Conservation (phyloP, 805 yeast species). For the Wickerhamiella australiensis region DNA sequence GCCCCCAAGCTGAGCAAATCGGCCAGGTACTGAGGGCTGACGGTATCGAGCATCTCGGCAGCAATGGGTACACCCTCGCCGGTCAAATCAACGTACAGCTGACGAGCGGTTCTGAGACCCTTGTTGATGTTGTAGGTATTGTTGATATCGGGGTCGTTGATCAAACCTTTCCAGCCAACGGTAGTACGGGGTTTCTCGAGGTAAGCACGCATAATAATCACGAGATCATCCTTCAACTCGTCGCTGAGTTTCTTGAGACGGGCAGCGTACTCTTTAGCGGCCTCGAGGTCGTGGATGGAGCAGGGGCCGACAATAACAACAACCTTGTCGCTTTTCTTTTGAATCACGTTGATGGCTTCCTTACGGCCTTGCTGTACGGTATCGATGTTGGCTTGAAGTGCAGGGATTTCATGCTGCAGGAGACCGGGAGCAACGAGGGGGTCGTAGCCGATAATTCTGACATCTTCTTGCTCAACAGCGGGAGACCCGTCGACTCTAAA, state of each 20-base stretch:
- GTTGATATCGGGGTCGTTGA: conserved; percentile 92
- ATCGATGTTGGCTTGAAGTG: conserved; percentile 41
- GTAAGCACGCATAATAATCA: conserved; percentile 92
- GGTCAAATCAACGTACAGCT: conserved; percentile 72
- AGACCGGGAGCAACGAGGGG: conserved; percentile 90
- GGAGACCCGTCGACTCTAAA: conserved; percentile 25
- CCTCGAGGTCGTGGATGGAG: conserved; percentile 82
- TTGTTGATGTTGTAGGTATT: conserved; percentile 88
- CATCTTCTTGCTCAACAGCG: conserved; percentile 50
- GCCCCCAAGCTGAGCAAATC: conserved; percentile 92
- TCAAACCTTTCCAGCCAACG: conserved; percentile 97
- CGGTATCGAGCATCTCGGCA: conserved; percentile 95
- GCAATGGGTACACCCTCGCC: conserved; percentile 79
- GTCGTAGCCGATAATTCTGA: conserved; percentile 66
- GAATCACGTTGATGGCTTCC: conserved; percentile 62
- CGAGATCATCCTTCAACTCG: conserved; percentile 63
- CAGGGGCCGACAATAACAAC: conserved; percentile 93
- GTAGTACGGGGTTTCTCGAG: conserved; percentile 97
- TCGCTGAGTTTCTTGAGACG: conserved; percentile 55
- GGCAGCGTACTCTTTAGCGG: conserved; percentile 78
- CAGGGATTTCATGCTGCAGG: conserved; percentile 70
- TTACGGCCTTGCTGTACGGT: conserved; percentile 68
- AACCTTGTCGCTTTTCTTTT: conserved; percentile 68
- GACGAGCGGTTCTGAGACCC: conserved; percentile 79
- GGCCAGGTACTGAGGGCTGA: conserved; percentile 88